phyloP scores from a whole-genome alignment of 2,329 filamentous ascomycete species.

The Diplocarpon rosae region DNA sequence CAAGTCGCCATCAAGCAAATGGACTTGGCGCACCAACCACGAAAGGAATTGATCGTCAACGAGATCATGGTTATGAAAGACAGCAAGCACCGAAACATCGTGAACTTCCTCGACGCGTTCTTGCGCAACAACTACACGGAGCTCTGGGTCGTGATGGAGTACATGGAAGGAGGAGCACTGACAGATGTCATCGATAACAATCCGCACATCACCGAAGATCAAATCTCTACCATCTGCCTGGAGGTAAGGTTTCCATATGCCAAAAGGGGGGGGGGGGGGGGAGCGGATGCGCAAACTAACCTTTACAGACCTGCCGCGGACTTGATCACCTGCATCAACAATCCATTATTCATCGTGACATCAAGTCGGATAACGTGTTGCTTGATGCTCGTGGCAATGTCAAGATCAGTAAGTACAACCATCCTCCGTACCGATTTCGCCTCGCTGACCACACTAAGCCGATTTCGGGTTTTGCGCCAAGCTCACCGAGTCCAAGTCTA shows the following conservation, averaged over 20 bases:
- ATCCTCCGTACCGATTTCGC: neutral
- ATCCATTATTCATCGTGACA: constrained; percentile 97
- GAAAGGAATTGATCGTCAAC: constrained; percentile 97
- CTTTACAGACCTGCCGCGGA: constrained; percentile 75
- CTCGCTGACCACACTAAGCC: constrained; percentile 44
- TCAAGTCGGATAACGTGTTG: constrained; percentile 98
- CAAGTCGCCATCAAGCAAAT: constrained; percentile 99
- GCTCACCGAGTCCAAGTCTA: constrained; percentile 90
- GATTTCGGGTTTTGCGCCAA: constrained; percentile 99
- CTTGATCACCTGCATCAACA: constrained; percentile 89
- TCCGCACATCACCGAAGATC: constrained; percentile 82
- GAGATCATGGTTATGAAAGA: constrained; percentile 99
- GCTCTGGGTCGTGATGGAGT: constrained; percentile 99
- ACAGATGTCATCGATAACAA: constrained; percentile 99
- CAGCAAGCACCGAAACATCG: constrained; percentile 94
- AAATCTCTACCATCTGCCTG: constrained; percentile 92
- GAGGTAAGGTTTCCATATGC: constrained; percentile 53
- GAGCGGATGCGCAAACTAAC: constrained; percentile 10
- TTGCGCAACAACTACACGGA: constrained; percentile 88
- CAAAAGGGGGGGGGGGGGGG: too few relatives aligned
- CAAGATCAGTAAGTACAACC: constrained; percentile 71
- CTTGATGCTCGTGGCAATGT: constrained; percentile 90
- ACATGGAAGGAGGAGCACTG: constrained; percentile 95
- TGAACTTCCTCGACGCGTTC: constrained; percentile 97
- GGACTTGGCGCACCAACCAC: constrained; percentile 92